phyloP scores from a whole-genome alignment of 306 rosid species.

The Ormosia emarginata region DNA sequence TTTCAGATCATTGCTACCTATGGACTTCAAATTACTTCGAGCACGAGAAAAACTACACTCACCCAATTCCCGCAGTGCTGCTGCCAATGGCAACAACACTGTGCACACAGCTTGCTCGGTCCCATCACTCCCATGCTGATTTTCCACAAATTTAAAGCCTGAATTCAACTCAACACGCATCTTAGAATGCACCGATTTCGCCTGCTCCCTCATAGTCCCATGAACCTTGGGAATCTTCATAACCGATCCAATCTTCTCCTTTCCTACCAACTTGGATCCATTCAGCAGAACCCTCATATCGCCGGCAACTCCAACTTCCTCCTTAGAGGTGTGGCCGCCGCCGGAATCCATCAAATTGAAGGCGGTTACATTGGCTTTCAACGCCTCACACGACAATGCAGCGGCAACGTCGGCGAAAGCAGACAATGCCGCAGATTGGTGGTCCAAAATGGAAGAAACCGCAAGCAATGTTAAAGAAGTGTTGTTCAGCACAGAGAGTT shows the following conservation, averaged over 20 bases:
- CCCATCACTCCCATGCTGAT: slow-evolving; percentile 24
- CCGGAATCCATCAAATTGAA: slow-evolving; percentile 74
- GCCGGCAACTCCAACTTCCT: slow-evolving; percentile 67
- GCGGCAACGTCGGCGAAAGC: slow-evolving; percentile 56
- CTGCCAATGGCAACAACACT: slow-evolving; percentile 45
- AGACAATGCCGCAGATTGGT: slow-evolving; percentile 46
- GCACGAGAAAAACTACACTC: slow-evolving; percentile 51
- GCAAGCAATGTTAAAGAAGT: slow-evolving; percentile 36
- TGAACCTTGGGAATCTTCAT: slow-evolving; percentile 51
- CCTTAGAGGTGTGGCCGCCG: slow-evolving; percentile 64
- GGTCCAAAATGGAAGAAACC: slow-evolving; percentile 57
- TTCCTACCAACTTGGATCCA: slow-evolving; percentile 82
- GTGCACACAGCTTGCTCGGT: slow-evolving; percentile 38
- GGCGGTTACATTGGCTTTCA: slow-evolving; percentile 56
- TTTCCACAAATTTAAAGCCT: slow-evolving; percentile 18
- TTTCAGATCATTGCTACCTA: slow-evolving; percentile 20
- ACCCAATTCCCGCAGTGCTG: slow-evolving; percentile 52
- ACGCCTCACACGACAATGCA: slow-evolving; percentile 79
- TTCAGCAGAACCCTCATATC: slow-evolving; percentile 73
- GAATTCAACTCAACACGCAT: slow-evolving; percentile 68
- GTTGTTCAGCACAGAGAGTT: slow-evolving; percentile 32
- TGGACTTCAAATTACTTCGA: slow-evolving; percentile 31
- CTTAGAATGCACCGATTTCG: slow-evolving; percentile 56
- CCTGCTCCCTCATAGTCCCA: slow-evolving; percentile 58
- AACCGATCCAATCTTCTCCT: slow-evolving; percentile 35